Percentiles rank a stretch among this genome's conserved stretches.
Conservation (phyloP, 164 flowering plant species). For the Vitis rotundifolia region DNA sequence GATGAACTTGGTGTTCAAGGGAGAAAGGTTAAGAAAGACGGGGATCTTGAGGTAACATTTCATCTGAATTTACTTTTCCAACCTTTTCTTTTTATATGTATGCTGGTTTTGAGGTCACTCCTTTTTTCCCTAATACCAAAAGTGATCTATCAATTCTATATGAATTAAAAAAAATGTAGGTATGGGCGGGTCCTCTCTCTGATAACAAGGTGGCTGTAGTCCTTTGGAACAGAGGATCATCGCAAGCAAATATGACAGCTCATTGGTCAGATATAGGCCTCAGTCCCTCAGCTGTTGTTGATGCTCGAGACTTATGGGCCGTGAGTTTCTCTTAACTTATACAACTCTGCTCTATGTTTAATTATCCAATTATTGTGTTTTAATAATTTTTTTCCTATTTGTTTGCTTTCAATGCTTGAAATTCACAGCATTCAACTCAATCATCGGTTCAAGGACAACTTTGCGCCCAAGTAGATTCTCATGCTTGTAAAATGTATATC, state of each 20-base stretch:
- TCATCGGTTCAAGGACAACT: slow-evolving; percentile 27
- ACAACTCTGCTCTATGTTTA: background rate
- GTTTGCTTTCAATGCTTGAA: too few species aligned
- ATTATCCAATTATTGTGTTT: background rate
- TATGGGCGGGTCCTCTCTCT: slow-evolving; percentile 78
- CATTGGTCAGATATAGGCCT: slow-evolving; percentile 63
- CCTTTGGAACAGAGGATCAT: slow-evolving; percentile 67
- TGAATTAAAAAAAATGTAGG: slow-evolving; percentile 28
- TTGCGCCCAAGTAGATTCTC: slow-evolving; percentile 48
- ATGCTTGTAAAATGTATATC: slow-evolving; percentile 68
- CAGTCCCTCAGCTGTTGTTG: slow-evolving; percentile 29
- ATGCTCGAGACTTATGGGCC: slow-evolving; percentile 67
- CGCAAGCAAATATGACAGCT: slow-evolving; percentile 47
- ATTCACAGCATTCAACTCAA: slow-evolving; percentile 41
- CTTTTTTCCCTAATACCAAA: background rate
- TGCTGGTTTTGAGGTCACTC: background rate
- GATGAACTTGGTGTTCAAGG: slow-evolving; percentile 83
- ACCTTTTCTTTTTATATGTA: background rate
- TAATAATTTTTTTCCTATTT: too few species aligned
- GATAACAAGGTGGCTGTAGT: slow-evolving; percentile 44
- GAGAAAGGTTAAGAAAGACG: slow-evolving; percentile 57
- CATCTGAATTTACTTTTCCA: background rate
- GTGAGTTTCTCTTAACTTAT: slow-evolving; percentile 29
- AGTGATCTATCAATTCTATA: too few species aligned
- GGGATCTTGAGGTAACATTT: slow-evolving; percentile 59